A percentile compares a stretch with the other conserved stretches of the same genome.
Evolutionary conservation across 2,329 filamentous ascomycete species (phyloP).

Genomic region (Penicillium nordicum): DNA sequence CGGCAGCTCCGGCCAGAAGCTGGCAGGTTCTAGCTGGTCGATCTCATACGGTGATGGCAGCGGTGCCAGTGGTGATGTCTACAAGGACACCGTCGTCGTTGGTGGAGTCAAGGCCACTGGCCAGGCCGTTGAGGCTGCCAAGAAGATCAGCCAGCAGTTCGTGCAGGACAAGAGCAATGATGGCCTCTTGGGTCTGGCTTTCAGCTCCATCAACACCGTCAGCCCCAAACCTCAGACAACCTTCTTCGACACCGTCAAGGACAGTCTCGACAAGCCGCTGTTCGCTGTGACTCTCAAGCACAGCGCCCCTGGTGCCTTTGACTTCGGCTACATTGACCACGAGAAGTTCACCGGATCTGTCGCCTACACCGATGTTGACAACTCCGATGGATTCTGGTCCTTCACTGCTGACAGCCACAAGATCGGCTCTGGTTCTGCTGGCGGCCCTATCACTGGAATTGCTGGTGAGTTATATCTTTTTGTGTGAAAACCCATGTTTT

Average conservation of each 20-base stretch:
- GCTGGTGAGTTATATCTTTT: constrained; percentile 37
- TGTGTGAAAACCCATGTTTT: background rate
- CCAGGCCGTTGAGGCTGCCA: constrained; percentile 66
- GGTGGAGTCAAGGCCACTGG: constrained; percentile 56
- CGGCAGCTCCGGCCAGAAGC: constrained; percentile 44
- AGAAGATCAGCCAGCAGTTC: constrained; percentile 55
- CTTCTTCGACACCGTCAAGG: constrained; percentile 60
- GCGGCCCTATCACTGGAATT: constrained; percentile 52
- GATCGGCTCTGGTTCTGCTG: constrained; percentile 47
- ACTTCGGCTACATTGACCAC: constrained; percentile 59
- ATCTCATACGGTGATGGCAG: constrained; percentile 66
- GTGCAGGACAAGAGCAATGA: constrained; percentile 52
- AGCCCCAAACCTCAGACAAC: constrained; percentile 50
- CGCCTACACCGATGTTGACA: constrained; percentile 55
- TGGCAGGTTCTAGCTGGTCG: constrained; percentile 54
- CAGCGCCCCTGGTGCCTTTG: constrained; percentile 51
- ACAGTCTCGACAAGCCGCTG: constrained; percentile 48
- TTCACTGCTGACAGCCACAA: constrained; percentile 57
- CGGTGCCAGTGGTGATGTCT: constrained; percentile 61
- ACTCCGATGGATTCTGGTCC: constrained; percentile 61
- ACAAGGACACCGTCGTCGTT: constrained; percentile 61
- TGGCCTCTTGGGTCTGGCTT: constrained; percentile 59
- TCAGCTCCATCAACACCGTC: constrained; percentile 59
- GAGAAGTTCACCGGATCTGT: constrained; percentile 58
- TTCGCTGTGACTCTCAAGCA: constrained; percentile 57